phyloP scores from a whole-genome alignment of 192 early-diverging fungal species.

The Coemansia sp. region DNA sequence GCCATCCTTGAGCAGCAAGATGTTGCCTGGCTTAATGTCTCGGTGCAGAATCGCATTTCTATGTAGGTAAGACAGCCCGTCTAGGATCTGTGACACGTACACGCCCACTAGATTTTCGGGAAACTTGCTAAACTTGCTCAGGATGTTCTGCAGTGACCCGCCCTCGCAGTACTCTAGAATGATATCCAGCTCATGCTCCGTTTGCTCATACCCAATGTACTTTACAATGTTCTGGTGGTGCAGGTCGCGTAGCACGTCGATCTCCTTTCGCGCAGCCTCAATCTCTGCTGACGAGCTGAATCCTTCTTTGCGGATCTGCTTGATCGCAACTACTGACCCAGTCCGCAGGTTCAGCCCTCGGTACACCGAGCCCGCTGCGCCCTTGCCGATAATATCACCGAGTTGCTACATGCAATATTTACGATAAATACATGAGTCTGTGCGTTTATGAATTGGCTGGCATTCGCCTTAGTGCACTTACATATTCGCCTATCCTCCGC shows the following conservation, averaged over 20 bases:
- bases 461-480: slow-evolving; percentile 21
- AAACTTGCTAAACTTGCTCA: slow-evolving; percentile 71
- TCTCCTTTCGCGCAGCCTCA: slow-evolving; percentile 70
- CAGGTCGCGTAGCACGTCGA: slow-evolving; percentile 79
- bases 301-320: slow-evolving; percentile 62
- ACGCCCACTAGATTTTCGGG: slow-evolving; percentile 70
- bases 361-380: slow-evolving; percentile 71
- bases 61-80: slow-evolving; percentile 57
- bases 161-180: slow-evolving; percentile 83
- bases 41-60: slow-evolving; percentile 59
- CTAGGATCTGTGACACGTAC: slow-evolving; percentile 64
- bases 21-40: slow-evolving; percentile 66
- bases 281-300: slow-evolving; percentile 63
- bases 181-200: slow-evolving; percentile 70
- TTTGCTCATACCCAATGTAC: slow-evolving; percentile 75
- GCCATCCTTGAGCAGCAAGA: slow-evolving; percentile 68
- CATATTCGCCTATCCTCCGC: slow-evolving; percentile 54
- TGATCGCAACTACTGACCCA: slow-evolving; percentile 70
- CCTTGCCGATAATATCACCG: slow-evolving; percentile 73
- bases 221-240: slow-evolving; percentile 68
- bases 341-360: slow-evolving; percentile 65
- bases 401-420: slow-evolving; percentile 54
- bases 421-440: not conserved
- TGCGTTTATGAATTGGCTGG: not conserved
- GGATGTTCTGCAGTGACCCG: slow-evolving; percentile 68